phyloP scores from a whole-genome alignment of 164 flowering plant species.

The Brasenia schreberi region DNA sequence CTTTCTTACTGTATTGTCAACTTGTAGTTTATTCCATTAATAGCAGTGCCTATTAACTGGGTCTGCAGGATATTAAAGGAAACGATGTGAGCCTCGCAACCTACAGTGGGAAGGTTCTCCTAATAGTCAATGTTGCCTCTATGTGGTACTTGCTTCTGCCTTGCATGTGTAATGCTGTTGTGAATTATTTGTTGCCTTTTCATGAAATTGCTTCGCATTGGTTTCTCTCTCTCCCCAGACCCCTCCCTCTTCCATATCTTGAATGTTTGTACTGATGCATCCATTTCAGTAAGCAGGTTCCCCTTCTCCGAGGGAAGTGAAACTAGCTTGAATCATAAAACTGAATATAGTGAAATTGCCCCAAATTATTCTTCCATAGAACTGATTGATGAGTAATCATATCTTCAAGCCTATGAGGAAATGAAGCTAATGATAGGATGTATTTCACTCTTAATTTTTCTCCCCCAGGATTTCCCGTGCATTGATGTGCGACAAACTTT shows the following conservation, averaged over 20 bases:
- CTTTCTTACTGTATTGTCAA: too few species aligned
- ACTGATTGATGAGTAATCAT: too few species aligned
- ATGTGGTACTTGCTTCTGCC: constrained; percentile 41
- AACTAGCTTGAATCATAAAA: neutral
- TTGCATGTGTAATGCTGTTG: neutral
- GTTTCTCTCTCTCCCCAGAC: neutral
- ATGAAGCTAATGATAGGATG: too few species aligned
- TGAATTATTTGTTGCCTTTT: constrained; percentile 1
- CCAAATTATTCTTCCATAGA: too few species aligned
- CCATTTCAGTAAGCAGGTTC: neutral
- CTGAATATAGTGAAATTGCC: neutral
- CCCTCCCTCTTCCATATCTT: neutral
- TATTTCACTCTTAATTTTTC: too few species aligned
- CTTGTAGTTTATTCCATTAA: too few species aligned
- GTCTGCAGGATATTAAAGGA: constrained; percentile 50
- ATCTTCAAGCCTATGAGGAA: too few species aligned
- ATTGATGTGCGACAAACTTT: too few species aligned
- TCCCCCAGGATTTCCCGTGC: too few species aligned
- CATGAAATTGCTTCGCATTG: neutral
- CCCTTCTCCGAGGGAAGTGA: neutral
- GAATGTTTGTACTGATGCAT: neutral
- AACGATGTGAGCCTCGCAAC: constrained; percentile 59
- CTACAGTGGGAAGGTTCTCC: constrained; percentile 75
- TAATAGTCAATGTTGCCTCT: constrained; percentile 92
- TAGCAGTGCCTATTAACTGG: too few species aligned